These are phyloP conservation scores for Fusarium piperis DNA, from an alignment of 2,329 filamentous ascomycete species.

Conservation along the genomic window DNA sequence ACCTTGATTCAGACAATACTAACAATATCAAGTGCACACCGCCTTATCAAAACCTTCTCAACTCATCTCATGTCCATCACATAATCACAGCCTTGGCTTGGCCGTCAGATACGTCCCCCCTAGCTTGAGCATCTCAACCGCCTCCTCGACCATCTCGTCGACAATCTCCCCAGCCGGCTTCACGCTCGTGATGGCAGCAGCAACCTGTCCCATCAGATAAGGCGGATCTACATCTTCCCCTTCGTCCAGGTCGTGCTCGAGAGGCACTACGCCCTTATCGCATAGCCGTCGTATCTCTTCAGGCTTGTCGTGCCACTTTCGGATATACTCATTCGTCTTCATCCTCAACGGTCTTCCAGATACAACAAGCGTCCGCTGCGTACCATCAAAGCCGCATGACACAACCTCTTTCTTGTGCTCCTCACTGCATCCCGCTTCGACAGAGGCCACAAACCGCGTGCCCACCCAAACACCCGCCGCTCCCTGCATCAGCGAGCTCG, in stretches of 20 bases:
- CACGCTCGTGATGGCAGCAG: constrained; percentile 78
- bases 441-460: constrained; percentile 86
- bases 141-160: constrained; percentile 87
- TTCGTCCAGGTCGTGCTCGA: constrained; percentile 84
- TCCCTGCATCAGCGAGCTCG: constrained; percentile 85
- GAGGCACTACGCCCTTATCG: constrained; percentile 79
- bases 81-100: constrained; percentile 54
- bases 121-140: constrained; percentile 71
- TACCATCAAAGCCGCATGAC: constrained; percentile 80
- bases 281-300: constrained; percentile 80
- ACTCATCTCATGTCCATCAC: background rate
- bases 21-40: background rate
- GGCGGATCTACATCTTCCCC: constrained; percentile 86
- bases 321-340: constrained; percentile 84
- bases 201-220: constrained; percentile 94
- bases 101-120: constrained; percentile 68
- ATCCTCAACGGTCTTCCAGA: constrained; percentile 84
- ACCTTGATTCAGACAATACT: background rate
- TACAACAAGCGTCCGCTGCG: constrained; percentile 82
- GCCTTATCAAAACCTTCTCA: background rate
- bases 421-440: constrained; percentile 82
- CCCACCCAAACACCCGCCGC: constrained; percentile 94
- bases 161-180: constrained; percentile 87
- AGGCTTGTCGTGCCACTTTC: constrained; percentile 80
- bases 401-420: constrained; percentile 89